Evolutionary conservation across 2,329 filamentous ascomycete species (phyloP).

Genomic region (Zelopaecilomyces penicillatus): DNA sequence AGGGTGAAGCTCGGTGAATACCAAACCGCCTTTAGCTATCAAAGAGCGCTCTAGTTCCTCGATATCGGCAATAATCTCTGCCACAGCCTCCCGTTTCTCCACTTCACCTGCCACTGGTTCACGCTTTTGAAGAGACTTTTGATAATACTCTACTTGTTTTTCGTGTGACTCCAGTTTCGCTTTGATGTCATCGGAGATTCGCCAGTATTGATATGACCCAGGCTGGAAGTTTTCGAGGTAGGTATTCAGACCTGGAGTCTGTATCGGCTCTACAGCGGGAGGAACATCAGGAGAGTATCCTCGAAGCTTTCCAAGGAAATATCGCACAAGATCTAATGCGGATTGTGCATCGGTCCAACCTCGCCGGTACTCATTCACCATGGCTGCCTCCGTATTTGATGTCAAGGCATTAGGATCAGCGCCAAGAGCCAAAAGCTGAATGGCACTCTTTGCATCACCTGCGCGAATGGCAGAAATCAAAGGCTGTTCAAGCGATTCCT

Average conservation of each 20-base stretch:
- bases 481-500: slow-evolving; percentile 49
- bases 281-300: slow-evolving; percentile 27
- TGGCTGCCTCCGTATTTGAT: slow-evolving; percentile 24
- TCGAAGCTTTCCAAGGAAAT: slow-evolving; percentile 41
- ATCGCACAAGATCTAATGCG: slow-evolving; percentile 52
- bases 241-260: slow-evolving; percentile 34
- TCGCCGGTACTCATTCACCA: slow-evolving; percentile 24
- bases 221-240: slow-evolving; percentile 43
- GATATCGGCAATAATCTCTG: slow-evolving; percentile 41
- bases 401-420: slow-evolving; percentile 58
- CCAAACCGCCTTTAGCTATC: slow-evolving; percentile 53
- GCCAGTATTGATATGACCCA: slow-evolving; percentile 54
- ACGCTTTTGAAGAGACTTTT: slow-evolving; percentile 14
- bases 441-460: slow-evolving; percentile 36
- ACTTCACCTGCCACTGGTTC: slow-evolving; percentile 14
- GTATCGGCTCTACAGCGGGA: slow-evolving; percentile 5
- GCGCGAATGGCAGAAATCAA: slow-evolving; percentile 51
- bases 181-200: slow-evolving; percentile 32
- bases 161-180: slow-evolving; percentile 23
- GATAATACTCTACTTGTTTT: slow-evolving; percentile 21
- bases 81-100: slow-evolving; percentile 50
- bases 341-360: slow-evolving; percentile 33
- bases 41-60: slow-evolving; percentile 47
- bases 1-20: slow-evolving; percentile 57
- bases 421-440: slow-evolving; percentile 53